Evolutionary conservation across 1,284 basidiomycete species (phyloP).

Genomic region (Heterobasidion annosum): DNA sequence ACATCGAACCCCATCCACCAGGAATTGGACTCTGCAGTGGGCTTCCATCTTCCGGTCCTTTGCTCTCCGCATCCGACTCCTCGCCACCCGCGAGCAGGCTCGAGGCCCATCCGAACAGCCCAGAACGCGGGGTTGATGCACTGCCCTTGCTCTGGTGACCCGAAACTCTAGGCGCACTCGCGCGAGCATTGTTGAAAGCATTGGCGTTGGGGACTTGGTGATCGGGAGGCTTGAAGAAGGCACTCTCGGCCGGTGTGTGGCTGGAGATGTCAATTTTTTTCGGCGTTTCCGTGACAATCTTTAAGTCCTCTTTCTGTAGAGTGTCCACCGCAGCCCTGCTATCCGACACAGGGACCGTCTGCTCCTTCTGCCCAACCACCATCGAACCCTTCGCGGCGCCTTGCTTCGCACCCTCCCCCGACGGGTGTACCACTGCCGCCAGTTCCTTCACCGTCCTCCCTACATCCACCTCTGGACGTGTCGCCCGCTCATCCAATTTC

Average conservation of each 20-base stretch:
- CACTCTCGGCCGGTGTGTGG: neutral
- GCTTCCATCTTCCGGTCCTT: neutral
- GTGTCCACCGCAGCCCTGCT: conserved; percentile 5
- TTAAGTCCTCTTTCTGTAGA: conserved; percentile 9
- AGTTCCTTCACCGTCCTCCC: neutral
- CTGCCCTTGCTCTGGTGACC: conserved; percentile 7
- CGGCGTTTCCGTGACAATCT: conserved; percentile 4
- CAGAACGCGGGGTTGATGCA: neutral
- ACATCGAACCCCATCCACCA: neutral
- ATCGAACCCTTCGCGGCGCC: neutral
- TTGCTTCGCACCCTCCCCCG: too few relatives aligned
- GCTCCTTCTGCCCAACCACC: neutral
- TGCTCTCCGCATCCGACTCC: conserved; percentile 5
- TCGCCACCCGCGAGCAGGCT: conserved; percentile 1
- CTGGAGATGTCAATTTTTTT: neutral
- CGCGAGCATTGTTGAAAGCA: neutral
- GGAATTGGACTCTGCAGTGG: neutral
- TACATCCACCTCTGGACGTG: neutral
- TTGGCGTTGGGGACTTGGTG: neutral
- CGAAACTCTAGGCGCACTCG: neutral
- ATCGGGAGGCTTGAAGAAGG: neutral
- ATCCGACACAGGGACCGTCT: neutral
- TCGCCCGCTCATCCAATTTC: neutral
- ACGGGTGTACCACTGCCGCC: neutral
- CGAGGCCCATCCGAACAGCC: conserved; percentile 5